A percentile compares a stretch with the other conserved stretches of the same genome.
These are phyloP conservation scores for Zea mays DNA, from an alignment of 176 grass and related monocot species.

Conservation along the genomic window Zm-B73-REFERENCE-NAM-5.0 NC_050097.1:199014001-199014500, in stretches of 20 bases:
- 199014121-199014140: slow-evolving; percentile 90
- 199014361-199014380: not conserved
- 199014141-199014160: slow-evolving; percentile 87
- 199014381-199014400: too few relatives aligned
- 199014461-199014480: slow-evolving; percentile 2
- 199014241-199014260: slow-evolving; percentile 11
- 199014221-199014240: slow-evolving; percentile 27
- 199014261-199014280: slow-evolving; percentile 18
- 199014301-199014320: not conserved
- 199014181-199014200: slow-evolving; percentile 88
- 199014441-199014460: not conserved
- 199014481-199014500: not conserved
- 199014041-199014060: slow-evolving; percentile 22
- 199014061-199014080: slow-evolving; percentile 32
- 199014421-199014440: not conserved
- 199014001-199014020: slow-evolving; percentile 91
- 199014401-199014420: not conserved
- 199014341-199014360: not conserved
- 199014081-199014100: slow-evolving; percentile 74
- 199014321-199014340: not conserved
- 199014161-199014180: slow-evolving; percentile 96
- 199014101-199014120: slow-evolving; percentile 79
- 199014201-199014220: slow-evolving; percentile 66
- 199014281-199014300: not conserved
- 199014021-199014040: slow-evolving; percentile 21